Percentiles rank a stretch among this genome's conserved stretches.
Conservation (phyloP, 2,329 filamentous ascomycete genomes). For the Biscogniauxia sp. region DNA sequence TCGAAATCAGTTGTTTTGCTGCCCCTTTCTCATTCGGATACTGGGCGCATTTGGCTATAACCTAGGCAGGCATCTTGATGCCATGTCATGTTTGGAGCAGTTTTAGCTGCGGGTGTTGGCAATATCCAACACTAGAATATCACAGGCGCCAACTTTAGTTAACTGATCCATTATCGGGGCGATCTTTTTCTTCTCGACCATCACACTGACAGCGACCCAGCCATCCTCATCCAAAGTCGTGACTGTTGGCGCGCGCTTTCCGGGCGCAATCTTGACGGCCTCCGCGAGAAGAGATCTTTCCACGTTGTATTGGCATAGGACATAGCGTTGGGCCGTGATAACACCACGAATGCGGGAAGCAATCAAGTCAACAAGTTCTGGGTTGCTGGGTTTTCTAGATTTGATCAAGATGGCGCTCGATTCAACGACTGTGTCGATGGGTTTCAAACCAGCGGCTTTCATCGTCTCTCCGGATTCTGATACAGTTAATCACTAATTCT, state of each 20-base stretch:
- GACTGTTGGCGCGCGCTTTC: slow-evolving; percentile 88
- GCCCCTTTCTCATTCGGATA: background rate
- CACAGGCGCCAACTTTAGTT: slow-evolving; percentile 71
- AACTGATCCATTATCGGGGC: slow-evolving; percentile 85
- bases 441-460: slow-evolving; percentile 89
- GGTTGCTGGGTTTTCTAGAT: slow-evolving; percentile 78
- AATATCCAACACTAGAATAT: slow-evolving; percentile 83
- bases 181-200: slow-evolving; percentile 87
- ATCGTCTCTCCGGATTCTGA: slow-evolving; percentile 97
- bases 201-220: slow-evolving; percentile 92
- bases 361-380: slow-evolving; percentile 78
- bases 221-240: slow-evolving; percentile 84
- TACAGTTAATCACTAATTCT: slow-evolving; percentile 4
- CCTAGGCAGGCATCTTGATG: background rate
- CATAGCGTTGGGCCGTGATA: slow-evolving; percentile 90
- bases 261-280: slow-evolving; percentile 79
- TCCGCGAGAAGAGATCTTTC: slow-evolving; percentile 64
- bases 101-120: slow-evolving; percentile 56
- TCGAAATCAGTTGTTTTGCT: background rate
- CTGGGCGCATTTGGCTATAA: background rate
- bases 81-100: background rate
- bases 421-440: slow-evolving; percentile 89
- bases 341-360: slow-evolving; percentile 85
- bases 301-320: slow-evolving; percentile 96
- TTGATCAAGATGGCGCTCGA: slow-evolving; percentile 89